Evolutionary conservation across 129 eudicot species (phyloP), one percentile per base, ranked within the genome.

Genomic region (Artemisia annua): DNA sequence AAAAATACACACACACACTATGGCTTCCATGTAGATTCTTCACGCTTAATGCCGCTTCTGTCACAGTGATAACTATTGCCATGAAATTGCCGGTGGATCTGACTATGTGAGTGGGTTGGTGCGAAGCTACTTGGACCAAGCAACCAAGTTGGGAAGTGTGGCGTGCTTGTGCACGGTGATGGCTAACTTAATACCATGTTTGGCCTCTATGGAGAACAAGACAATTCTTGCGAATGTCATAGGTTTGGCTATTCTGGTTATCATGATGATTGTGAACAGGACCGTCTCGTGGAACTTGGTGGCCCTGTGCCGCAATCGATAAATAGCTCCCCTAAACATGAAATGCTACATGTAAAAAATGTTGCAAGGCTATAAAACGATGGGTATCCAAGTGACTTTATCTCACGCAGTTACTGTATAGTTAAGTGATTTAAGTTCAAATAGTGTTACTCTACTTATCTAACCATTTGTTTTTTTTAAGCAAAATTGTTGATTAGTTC

Each of bases 221-320:
- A 79, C 80, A 19, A 70, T 83, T 30, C 49, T 74, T 3, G 63
- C 59, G 32, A 83, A 80, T 46, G 64, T 66, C 48, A 56, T 49
- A 18, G 91, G 83, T 55, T 62, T 86, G 65, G 81, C 66, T 5
- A 80, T 86, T 67, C 75, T 86, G 1, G 79, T 80, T 3, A 63
- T 78, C 0, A 1, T 0, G 1, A 20, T 20, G 0, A 1, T 20
- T 20, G 24, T 20, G 1, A 0, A 20, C 26, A 24, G 3, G 30
- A 4, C 30, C 28, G 28, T 24, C 3, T 24, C 28, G 28, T 24
- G 28, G 28, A 24, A 24, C 1, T 24, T 24, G 28, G 28, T 24
- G 28, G 28, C 3, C 28, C 28, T 2, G 2, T 24, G 28, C 28
- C 28, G 28, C 3, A 24, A 24, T 24, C 3, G 3, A 24, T 24